Evolutionary conservation across 129 eudicot genomes (phyloP).

Genomic region (Pittosporum tobira): DNA sequence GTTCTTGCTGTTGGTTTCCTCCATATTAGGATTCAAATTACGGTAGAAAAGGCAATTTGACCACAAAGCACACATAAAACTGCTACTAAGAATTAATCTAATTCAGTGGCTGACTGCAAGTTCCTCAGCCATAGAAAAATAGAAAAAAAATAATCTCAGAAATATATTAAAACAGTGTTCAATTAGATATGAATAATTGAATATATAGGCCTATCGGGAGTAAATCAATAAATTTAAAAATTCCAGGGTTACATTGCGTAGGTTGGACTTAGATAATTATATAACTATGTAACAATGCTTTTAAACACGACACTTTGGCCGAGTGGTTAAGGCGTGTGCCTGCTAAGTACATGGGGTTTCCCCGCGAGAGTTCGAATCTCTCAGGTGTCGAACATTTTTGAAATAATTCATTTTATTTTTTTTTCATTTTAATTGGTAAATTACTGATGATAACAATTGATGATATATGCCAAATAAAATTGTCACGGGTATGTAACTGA

Average conservation of each 20-base stretch:
- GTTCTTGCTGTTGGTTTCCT: slow-evolving; percentile 21
- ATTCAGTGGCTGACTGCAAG: not conserved
- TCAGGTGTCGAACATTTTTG: slow-evolving; percentile 96
- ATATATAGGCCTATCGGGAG: too few species aligned
- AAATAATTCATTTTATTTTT: too few species aligned
- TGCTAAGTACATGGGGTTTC: slow-evolving; percentile 98
- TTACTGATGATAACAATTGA: too few species aligned
- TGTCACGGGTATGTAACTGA: not conserved
- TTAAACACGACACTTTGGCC: slow-evolving; percentile 99
- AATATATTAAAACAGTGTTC: not conserved
- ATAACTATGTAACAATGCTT: too few species aligned
- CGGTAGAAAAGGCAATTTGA: not conserved
- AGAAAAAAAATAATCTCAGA: not conserved
- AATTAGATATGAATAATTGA: too few species aligned
- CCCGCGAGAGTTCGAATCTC: slow-evolving; percentile 99
- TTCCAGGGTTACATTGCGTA: too few species aligned
- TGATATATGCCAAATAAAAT: not conserved
- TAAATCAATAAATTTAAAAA: too few species aligned
- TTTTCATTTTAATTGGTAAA: too few species aligned
- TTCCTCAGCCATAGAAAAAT: too few species aligned
- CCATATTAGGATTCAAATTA: not conserved
- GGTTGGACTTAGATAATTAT: too few species aligned
- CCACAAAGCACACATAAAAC: too few species aligned
- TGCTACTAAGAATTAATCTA: not conserved
- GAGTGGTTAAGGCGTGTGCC: slow-evolving; percentile 99